phyloP scores from a whole-genome alignment of 805 yeast species.

The Maudiozyma pseudohumilis region DNA sequence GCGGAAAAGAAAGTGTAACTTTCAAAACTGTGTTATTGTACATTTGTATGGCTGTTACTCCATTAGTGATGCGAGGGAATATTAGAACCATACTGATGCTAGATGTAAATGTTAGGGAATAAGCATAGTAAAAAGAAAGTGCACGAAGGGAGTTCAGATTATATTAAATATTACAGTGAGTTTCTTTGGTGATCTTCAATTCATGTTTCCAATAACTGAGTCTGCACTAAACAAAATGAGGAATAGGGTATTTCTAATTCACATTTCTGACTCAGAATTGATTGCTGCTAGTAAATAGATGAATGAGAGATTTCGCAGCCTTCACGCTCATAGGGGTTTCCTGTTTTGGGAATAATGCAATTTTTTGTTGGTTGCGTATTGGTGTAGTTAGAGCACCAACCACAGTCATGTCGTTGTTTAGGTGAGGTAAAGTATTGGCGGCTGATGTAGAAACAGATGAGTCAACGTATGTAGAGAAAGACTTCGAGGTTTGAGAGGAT shows the following conservation, averaged over 20 bases:
- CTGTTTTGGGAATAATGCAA: slow-evolving; percentile 6
- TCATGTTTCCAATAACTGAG: background rate
- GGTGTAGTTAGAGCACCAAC: slow-evolving; percentile 7
- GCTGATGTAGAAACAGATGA: background rate
- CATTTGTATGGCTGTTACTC: too few relatives aligned
- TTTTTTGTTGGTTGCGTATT: slow-evolving; percentile 5
- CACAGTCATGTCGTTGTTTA: slow-evolving; percentile 4
- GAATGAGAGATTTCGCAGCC: slow-evolving; percentile 29
- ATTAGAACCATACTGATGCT: too few relatives aligned
- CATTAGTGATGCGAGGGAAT: too few relatives aligned
- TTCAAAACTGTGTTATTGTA: too few relatives aligned
- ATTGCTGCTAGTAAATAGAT: slow-evolving; percentile 22
- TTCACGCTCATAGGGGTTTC: slow-evolving; percentile 29
- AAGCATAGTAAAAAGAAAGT: too few relatives aligned
- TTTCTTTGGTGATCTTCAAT: background rate
- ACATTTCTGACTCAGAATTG: slow-evolving; percentile 1
- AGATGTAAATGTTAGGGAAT: too few relatives aligned
- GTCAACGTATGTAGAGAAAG: background rate
- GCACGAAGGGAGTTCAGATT: too few relatives aligned
- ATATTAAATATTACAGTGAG: too few relatives aligned
- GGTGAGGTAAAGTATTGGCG: background rate
- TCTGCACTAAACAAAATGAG: background rate
- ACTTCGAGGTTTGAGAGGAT: background rate
- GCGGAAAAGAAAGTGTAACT: too few relatives aligned
- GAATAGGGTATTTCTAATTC: background rate